A percentile compares a stretch with the other conserved stretches of the same genome.
phyloP scores from a whole-genome alignment of 805 yeast genomes.

The Kuraishia hungarica region DNA sequence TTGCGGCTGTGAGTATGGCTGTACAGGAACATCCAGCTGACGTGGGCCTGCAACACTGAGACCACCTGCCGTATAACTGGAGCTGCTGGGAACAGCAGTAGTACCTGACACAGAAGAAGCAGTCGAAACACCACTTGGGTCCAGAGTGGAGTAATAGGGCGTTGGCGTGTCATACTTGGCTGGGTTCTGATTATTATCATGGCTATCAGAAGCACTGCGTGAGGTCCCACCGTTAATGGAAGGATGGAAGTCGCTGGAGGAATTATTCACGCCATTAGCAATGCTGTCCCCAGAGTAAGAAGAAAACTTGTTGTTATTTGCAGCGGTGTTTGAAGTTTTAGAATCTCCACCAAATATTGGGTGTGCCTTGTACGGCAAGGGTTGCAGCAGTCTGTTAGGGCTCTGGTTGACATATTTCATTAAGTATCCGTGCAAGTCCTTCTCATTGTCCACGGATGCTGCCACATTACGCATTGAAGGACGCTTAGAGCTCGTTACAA shows the following conservation, averaged over 20 bases:
- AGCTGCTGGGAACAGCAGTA: not conserved
- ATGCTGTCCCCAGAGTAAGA: not conserved
- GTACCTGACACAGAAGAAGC: not conserved
- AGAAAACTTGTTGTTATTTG: not conserved
- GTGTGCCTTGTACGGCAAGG: constrained; percentile 66
- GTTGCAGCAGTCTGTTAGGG: constrained; percentile 36
- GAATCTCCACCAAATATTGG: constrained; percentile 39
- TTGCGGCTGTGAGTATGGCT: not conserved
- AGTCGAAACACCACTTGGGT: not conserved
- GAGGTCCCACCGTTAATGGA: not conserved
- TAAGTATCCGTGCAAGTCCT: constrained; percentile 67
- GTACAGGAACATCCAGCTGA: not conserved
- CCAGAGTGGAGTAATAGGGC: constrained; percentile 2
- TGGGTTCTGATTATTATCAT: not conserved
- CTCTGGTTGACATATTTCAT: constrained; percentile 20
- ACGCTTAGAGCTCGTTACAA: constrained; percentile 41
- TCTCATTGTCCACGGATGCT: constrained; percentile 71
- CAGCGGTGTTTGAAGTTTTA: not conserved
- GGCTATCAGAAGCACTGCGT: not conserved
- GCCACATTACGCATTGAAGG: constrained; percentile 75
- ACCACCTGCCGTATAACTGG: not conserved
- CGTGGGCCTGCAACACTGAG: not conserved
- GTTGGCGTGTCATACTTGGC: not conserved
- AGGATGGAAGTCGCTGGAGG: not conserved
- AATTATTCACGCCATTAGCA: not conserved